These are phyloP conservation scores for Paraphoma sp. DNA, from an alignment of 2,329 filamentous ascomycete genomes.

Conservation along the genomic window DNA sequence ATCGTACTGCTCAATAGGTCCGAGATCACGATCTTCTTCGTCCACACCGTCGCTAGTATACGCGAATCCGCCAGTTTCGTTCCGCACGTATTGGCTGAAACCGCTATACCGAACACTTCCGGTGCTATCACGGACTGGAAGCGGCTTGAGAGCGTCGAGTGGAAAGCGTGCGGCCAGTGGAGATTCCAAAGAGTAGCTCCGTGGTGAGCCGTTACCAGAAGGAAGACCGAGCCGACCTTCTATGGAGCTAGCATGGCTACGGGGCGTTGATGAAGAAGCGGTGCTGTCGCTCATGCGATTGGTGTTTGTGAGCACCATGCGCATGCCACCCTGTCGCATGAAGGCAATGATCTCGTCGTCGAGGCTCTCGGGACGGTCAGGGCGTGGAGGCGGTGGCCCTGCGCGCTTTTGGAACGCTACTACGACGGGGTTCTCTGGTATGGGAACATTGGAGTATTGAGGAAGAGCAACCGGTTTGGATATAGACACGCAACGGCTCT, in stretches of 20 bases:
- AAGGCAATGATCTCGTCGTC: constrained; percentile 21
- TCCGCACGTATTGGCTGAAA: constrained; percentile 21
- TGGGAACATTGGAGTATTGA: constrained; percentile 2
- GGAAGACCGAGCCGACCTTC: constrained; percentile 18
- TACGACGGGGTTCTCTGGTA: constrained; percentile 6
- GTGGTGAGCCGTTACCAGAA: constrained; percentile 10
- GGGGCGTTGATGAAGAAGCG: constrained; percentile 6
- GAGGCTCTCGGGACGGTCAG: constrained; percentile 20
- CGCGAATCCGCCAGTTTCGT: constrained; percentile 4
- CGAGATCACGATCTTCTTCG: constrained; percentile 11
- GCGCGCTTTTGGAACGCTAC: constrained; percentile 17
- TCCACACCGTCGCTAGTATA: constrained; percentile 14
- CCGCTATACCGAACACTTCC: constrained; percentile 14
- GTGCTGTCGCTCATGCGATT: constrained; percentile 16
- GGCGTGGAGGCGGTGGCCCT: constrained; percentile 19
- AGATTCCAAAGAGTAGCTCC: constrained; percentile 8
- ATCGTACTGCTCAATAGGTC: constrained; percentile 22
- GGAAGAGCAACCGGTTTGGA: constrained; percentile 18
- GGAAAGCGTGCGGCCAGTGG: constrained; percentile 20
- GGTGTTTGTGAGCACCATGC: constrained; percentile 15
- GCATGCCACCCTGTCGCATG: constrained; percentile 18
- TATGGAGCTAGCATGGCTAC: constrained; percentile 12
- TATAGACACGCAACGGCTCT: constrained; percentile 10
- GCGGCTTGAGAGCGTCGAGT: constrained; percentile 2
- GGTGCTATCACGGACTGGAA: constrained; percentile 16